Evolutionary conservation across 2,329 filamentous ascomycete genomes (phyloP).

Genomic region (Fusarium subglutinans): DNA sequence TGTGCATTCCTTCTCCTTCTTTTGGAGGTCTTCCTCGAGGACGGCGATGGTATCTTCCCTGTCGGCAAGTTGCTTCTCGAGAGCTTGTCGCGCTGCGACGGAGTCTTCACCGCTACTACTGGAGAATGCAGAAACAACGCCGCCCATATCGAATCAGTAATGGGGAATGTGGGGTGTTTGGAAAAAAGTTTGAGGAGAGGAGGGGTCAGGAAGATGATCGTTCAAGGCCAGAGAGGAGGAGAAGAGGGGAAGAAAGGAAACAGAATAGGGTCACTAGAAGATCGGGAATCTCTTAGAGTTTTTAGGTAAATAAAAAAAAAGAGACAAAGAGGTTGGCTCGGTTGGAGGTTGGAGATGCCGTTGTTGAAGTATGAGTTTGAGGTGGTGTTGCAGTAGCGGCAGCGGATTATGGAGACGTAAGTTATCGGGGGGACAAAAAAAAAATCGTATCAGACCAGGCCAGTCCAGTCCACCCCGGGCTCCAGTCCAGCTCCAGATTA

Average conservation of each 20-base stretch:
- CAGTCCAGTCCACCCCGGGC: background rate
- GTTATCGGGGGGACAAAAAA: background rate
- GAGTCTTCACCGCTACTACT: constrained; percentile 45
- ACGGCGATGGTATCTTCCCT: constrained; percentile 49
- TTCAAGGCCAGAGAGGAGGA: background rate
- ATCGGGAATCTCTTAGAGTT: constrained; percentile 12
- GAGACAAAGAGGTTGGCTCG: constrained; percentile 24
- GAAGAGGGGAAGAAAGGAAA: constrained; percentile 1
- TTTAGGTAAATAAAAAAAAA: background rate
- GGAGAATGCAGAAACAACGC: constrained; percentile 53
- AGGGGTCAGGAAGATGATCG: constrained; percentile 13
- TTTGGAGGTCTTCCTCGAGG: constrained; percentile 46
- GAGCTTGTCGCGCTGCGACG: constrained; percentile 45
- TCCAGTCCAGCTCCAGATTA: constrained; percentile 1
- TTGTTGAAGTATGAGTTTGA: constrained; percentile 26
- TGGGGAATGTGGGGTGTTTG: constrained; percentile 27
- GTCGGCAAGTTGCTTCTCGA: constrained; percentile 53
- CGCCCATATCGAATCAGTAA: constrained; percentile 49
- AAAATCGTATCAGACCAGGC: constrained; percentile 36
- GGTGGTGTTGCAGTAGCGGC: constrained; percentile 24
- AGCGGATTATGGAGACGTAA: constrained; percentile 23
- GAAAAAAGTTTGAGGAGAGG: background rate
- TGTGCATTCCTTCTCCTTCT: constrained; percentile 51
- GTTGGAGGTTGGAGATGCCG: constrained; percentile 24
- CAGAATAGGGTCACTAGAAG: background rate